A percentile compares a stretch with the other conserved stretches of the same genome.
phyloP scores from a whole-genome alignment of 495 filamentous ascomycete genomes.

The Tuber indicum region DNA sequence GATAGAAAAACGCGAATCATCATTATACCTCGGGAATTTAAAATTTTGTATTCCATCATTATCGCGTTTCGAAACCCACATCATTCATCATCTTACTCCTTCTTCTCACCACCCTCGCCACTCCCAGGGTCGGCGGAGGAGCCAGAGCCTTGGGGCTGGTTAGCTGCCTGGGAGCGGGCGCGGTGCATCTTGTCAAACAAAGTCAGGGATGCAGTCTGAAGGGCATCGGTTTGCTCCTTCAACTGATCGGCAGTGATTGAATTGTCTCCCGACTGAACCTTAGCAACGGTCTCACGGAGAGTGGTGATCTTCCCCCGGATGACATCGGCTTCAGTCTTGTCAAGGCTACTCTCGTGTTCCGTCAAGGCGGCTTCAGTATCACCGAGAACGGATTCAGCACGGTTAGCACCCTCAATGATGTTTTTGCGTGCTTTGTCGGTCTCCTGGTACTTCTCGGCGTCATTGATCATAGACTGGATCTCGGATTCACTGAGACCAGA shows the following conservation, averaged over 20 bases:
- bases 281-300: constrained; percentile 83
- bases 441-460: constrained; percentile 94
- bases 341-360: constrained; percentile 89
- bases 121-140: background rate
- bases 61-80: background rate
- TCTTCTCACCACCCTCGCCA: background rate
- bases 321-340: constrained; percentile 88
- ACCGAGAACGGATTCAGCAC: constrained; percentile 89
- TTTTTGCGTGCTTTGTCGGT: constrained; percentile 93
- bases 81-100: background rate
- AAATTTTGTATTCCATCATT: background rate
- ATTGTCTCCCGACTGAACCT: constrained; percentile 90
- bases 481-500: constrained; percentile 93
- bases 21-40: background rate
- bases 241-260: constrained; percentile 77
- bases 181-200: constrained; percentile 99
- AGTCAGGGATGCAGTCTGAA: constrained; percentile 89
- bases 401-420: constrained; percentile 91
- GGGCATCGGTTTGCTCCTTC: constrained; percentile 96
- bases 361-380: constrained; percentile 98
- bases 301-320: constrained; percentile 88
- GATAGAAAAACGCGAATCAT: constrained; percentile 1
- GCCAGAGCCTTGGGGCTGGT: background rate
- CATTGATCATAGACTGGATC: constrained; percentile 94
- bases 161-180: constrained; percentile 57